Evolutionary conservation across 2,329 filamentous ascomycete genomes (phyloP), one percentile per base, ranked within the genome.

Genomic region (Exophiala alcalophila): DNA sequence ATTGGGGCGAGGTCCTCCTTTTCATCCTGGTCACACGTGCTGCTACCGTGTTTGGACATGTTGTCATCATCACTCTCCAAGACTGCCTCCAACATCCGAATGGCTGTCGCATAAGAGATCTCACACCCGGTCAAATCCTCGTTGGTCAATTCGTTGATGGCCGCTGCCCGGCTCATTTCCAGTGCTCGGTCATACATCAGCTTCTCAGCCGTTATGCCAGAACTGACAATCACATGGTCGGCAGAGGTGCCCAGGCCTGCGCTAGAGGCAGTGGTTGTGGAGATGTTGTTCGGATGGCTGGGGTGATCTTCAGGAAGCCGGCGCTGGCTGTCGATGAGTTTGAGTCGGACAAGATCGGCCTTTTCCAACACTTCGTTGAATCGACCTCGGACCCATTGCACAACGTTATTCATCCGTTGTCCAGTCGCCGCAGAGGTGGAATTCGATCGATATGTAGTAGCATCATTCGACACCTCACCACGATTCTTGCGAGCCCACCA

Each of bases 281-380:
- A 77, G 40, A 87, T 82, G 56, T 94, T 95, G 57, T 72, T 81
- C 0, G 90, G 90, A 59, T 97, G 88, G 55, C 81, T 84, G 1
- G 89, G 84, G 57, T 98, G 91, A 55, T 92, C 86, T 33, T 80
- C 73, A 0, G 92, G 90, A 4, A 98, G 73, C 56, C 82, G 78
- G 61, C 81, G 84, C 63, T 98, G 92, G 4, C 86, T 88, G 50
- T 94, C 87, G 30, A 88, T 73, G 34, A 98, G 75, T 62, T 90
- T 94, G 32, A 90, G 73, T 32, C 88, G 85, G n/a, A 95, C 89
- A 52, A 96, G 77, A 59, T 97, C 91, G 1, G 90, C 90, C 69
- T 98, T 98, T 66, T 96, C 90, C 48, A 97, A 71, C 26, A 94
- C 92, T 62, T 97, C 92, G 61, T 98, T 98, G 74, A 98, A 98